Evolutionary conservation across 148 eudicot genomes (phyloP), one percentile per base, ranked within the genome.

Genomic region (Silene uniflora): DNA sequence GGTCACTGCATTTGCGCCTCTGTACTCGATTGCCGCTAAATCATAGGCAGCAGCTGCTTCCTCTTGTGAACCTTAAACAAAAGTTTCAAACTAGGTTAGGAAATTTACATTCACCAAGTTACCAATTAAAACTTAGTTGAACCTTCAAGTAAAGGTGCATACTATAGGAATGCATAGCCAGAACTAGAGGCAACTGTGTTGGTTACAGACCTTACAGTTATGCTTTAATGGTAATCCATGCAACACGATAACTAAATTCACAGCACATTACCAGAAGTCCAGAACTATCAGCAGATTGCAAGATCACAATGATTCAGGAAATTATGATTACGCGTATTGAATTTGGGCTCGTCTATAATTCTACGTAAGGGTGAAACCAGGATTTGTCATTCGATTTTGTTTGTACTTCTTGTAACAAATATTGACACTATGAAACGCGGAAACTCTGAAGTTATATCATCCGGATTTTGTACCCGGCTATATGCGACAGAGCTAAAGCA

Each of bases 31-130:
- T 73, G 98, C 98, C 24, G 98, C 98, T 80, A 90, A 75, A 79
- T 94, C 98, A 75, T 94, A 94, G 29, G 98, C 98, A 76, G 78
- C 89, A 3, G 98, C 98, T 27, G 98, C 98, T 87, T 94, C 98
- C 79, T 94, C 98, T 79, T 94, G 96, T 55, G 98, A 90, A 84
- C 89, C 98, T 94, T 69, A 67, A 66, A 60, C 11, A 7, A 11
- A 59, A 64, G 10, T 47, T 23, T 21, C 29, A 35, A 63, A 12
- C 16, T 55, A 23, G 55, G 64, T 73, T 68, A 70, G 69, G 19
- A 47, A 35, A 35, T 32, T 24, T 21, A 56, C 13, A 66, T 65
- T 24, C 4, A 44, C 79, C 42, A 42, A 42, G 32, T 27, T 27
- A 27, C 32, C 10, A n/a, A 29, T 11, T 62, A 49, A 11, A 49